Percentiles rank a stretch among this genome's conserved stretches.
These are phyloP conservation scores for Pseudogymnoascus sp. DNA, from an alignment of 2,329 filamentous ascomycete species.

Conservation along the genomic window DNA sequence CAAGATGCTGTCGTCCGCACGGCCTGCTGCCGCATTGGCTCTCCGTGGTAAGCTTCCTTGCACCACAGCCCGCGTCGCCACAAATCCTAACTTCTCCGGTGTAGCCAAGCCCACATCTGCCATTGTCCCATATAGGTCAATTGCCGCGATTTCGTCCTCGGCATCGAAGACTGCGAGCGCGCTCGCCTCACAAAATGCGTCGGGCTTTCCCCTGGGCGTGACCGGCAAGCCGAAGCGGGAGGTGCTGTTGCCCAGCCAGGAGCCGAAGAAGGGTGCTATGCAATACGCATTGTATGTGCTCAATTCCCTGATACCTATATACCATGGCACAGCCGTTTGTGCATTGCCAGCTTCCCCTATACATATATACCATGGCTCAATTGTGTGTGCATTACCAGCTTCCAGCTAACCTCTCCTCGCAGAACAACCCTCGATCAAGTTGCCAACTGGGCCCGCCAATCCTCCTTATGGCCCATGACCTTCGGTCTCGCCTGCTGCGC, in stretches of 20 bases:
- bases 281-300: slow-evolving; percentile 76
- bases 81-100: slow-evolving; percentile 21
- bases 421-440: slow-evolving; percentile 73
- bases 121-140: slow-evolving; percentile 54
- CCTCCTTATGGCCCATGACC: slow-evolving; percentile 81
- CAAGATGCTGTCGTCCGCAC: slow-evolving; percentile 35
- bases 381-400: neutral
- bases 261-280: slow-evolving; percentile 68
- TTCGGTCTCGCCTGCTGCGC: slow-evolving; percentile 85
- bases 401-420: slow-evolving; percentile 10
- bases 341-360: neutral
- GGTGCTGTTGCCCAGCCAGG: slow-evolving; percentile 69
- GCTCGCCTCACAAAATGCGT: slow-evolving; percentile 43
- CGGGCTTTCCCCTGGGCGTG: slow-evolving; percentile 42
- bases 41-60: slow-evolving; percentile 31
- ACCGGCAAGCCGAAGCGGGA: slow-evolving; percentile 49
- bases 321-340: neutral
- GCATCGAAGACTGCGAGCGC: slow-evolving; percentile 54
- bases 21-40: slow-evolving; percentile 34
- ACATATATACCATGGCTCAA: neutral
- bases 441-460: slow-evolving; percentile 76
- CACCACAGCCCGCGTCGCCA: slow-evolving; percentile 10
- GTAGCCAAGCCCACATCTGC: slow-evolving; percentile 58
- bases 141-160: slow-evolving; percentile 57
- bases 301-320: neutral